Evolutionary conservation across 2,329 filamentous ascomycete genomes (phyloP).

Genomic region (Aspergillus versicolor): DNA sequence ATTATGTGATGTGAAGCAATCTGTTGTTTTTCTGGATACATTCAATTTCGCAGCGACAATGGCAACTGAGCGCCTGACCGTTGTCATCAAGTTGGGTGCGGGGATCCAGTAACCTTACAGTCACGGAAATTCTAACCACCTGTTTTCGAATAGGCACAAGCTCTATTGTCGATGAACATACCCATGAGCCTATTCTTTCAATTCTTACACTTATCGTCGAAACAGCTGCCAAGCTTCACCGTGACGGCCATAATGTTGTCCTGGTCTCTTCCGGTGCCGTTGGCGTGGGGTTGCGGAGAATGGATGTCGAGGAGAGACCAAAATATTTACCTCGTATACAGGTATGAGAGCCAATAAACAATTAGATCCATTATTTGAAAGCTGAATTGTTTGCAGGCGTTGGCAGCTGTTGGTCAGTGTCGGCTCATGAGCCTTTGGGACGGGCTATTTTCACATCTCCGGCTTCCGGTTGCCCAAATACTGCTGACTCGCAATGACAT

Average conservation of each 20-base stretch:
- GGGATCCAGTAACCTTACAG: constrained; percentile 16
- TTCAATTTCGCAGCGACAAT: constrained; percentile 20
- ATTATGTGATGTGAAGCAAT: not conserved
- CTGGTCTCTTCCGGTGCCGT: constrained; percentile 97
- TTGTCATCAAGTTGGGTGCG: constrained; percentile 44
- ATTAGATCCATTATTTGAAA: not conserved
- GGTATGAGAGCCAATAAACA: constrained; percentile 43
- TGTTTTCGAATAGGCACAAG: constrained; percentile 71
- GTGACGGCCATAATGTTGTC: constrained; percentile 91
- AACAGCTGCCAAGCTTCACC: constrained; percentile 80
- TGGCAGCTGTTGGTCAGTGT: constrained; percentile 95
- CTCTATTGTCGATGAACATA: constrained; percentile 97
- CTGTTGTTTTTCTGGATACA: not conserved
- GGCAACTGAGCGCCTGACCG: constrained; percentile 30
- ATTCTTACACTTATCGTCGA: constrained; percentile 91
- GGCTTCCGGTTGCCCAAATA: constrained; percentile 91
- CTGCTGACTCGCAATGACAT: constrained; percentile 94
- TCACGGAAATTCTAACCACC: constrained; percentile 16
- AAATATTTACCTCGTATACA: constrained; percentile 90
- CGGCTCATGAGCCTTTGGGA: constrained; percentile 95
- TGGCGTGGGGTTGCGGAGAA: constrained; percentile 84
- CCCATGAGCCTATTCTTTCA: constrained; percentile 87
- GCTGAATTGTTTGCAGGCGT: constrained; percentile 54
- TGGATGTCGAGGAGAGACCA: constrained; percentile 83
- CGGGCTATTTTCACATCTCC: constrained; percentile 80